Conservation (phyloP, 768 basidiomycete species). For the Kwoniella botswanensis region DNA sequence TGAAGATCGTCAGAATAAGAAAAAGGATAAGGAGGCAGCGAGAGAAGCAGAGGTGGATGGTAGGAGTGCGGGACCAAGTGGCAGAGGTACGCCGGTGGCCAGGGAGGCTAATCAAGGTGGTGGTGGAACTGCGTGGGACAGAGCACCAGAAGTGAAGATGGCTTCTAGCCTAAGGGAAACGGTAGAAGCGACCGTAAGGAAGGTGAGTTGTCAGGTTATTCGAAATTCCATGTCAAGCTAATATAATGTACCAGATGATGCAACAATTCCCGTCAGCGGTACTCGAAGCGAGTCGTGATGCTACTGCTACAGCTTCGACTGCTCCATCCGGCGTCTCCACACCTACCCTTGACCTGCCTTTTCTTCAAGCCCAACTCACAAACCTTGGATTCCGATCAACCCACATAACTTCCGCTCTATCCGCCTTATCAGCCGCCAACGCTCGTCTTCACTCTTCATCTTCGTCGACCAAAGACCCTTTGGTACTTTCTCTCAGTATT, state of each 20-base stretch:
- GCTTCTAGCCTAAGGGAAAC: constrained; percentile 72
- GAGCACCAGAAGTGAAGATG: constrained; percentile 78
- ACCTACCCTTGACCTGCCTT: constrained; percentile 59
- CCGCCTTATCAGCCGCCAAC: constrained; percentile 53
- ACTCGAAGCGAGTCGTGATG: constrained; percentile 54
- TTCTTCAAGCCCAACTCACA: constrained; percentile 66
- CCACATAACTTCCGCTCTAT: constrained; percentile 65
- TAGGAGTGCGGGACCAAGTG: constrained; percentile 11
- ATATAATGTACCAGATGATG: constrained; percentile 52
- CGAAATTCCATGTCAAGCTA: not conserved
- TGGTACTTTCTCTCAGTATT: constrained; percentile 63
- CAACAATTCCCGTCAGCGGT: constrained; percentile 57
- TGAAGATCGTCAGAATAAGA: constrained; percentile 69
- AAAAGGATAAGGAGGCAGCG: constrained; percentile 58
- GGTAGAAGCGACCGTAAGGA: constrained; percentile 80
- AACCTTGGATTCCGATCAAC: constrained; percentile 69
- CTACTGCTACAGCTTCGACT: constrained; percentile 34
- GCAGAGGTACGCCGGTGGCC: constrained; percentile 19
- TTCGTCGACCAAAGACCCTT: constrained; percentile 64
- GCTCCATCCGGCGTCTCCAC: constrained; percentile 36
- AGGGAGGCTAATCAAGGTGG: constrained; percentile 24
- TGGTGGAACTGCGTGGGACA: constrained; percentile 53
- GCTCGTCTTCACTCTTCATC: constrained; percentile 61
- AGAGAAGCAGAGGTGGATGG: constrained; percentile 59
- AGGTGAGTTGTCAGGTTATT: constrained; percentile 61